These are phyloP conservation scores for Mycotypha africana DNA, from an alignment of 371 early-diverging fungal genomes.

Conservation along the genomic window DNA sequence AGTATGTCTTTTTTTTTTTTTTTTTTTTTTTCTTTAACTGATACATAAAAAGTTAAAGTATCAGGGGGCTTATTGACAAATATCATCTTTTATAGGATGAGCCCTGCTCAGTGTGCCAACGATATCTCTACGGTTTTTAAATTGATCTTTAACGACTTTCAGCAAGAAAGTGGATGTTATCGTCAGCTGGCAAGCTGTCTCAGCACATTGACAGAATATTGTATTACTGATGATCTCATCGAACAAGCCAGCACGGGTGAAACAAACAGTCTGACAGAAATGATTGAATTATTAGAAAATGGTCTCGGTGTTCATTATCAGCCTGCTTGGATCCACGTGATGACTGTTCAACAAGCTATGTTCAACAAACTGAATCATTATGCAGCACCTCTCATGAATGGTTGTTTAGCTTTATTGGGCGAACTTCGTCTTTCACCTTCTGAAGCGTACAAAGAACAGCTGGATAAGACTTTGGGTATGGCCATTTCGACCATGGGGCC, in stretches of 20 bases:
- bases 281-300: conserved; percentile 48
- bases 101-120: conserved; percentile 43
- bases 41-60: no score
- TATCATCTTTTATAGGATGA: no score
- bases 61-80: no score
- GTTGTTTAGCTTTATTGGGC: conserved; percentile 60
- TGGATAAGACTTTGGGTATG: conserved; percentile 77
- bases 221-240: conserved; percentile 69
- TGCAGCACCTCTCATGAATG: conserved; percentile 62
- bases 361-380: conserved; percentile 66
- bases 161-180: conserved; percentile 52
- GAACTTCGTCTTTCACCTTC: conserved; percentile 77
- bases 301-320: conserved; percentile 75
- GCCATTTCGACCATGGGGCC: conserved; percentile 83
- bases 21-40: no score
- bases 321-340: conserved; percentile 77
- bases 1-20: conserved; percentile 23
- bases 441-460: conserved; percentile 80
- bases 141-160: conserved; percentile 68
- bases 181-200: conserved; percentile 65
- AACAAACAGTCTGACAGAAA: conserved; percentile 34
- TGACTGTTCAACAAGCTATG: conserved; percentile 70
- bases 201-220: conserved; percentile 58
- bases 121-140: conserved; percentile 66
- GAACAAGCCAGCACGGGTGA: conserved; percentile 38